These are phyloP conservation scores for Tolypocladium inflatum DNA, from an alignment of 2,329 filamentous ascomycete species.

Conservation along the genomic window DNA sequence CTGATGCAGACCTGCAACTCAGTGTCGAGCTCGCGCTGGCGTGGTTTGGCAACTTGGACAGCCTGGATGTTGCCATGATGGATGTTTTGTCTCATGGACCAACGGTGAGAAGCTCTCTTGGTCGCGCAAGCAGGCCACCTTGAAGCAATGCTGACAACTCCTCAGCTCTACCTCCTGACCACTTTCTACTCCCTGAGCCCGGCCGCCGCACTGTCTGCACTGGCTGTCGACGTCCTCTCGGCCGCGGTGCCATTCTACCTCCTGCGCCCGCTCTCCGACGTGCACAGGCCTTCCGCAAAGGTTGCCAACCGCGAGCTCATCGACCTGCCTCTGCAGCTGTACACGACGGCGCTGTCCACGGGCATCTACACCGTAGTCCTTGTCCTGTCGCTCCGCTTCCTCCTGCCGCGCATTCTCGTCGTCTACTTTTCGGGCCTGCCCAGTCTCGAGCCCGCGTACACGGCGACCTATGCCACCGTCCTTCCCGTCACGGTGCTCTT, in stretches of 20 bases:
- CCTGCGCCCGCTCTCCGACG: constrained; percentile 56
- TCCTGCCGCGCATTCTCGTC: constrained; percentile 64
- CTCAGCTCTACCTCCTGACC: constrained; percentile 60
- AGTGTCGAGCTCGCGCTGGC: constrained; percentile 60
- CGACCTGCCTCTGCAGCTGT: constrained; percentile 51
- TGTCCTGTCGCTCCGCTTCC: constrained; percentile 57
- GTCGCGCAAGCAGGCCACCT: background rate
- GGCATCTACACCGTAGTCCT: constrained; percentile 68
- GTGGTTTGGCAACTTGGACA: constrained; percentile 68
- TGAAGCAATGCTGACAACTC: background rate
- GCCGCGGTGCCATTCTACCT: constrained; percentile 66
- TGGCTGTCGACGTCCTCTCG: constrained; percentile 59
- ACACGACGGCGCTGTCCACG: constrained; percentile 59
- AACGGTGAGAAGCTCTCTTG: constrained; percentile 30
- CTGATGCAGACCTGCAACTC: constrained; percentile 9
- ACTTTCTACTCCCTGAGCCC: constrained; percentile 68
- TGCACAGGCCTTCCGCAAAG: constrained; percentile 46
- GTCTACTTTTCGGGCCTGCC: constrained; percentile 65
- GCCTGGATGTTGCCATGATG: constrained; percentile 57
- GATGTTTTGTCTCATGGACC: constrained; percentile 67
- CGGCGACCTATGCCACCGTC: constrained; percentile 49
- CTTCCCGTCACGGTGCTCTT: constrained; percentile 49
- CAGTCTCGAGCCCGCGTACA: constrained; percentile 58
- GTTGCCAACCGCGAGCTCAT: constrained; percentile 56
- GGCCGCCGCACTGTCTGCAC: constrained; percentile 48